These are phyloP conservation scores for Rhododendron griersonianum DNA, from an alignment of 148 eudicot genomes.

Conservation along the genomic window DNA sequence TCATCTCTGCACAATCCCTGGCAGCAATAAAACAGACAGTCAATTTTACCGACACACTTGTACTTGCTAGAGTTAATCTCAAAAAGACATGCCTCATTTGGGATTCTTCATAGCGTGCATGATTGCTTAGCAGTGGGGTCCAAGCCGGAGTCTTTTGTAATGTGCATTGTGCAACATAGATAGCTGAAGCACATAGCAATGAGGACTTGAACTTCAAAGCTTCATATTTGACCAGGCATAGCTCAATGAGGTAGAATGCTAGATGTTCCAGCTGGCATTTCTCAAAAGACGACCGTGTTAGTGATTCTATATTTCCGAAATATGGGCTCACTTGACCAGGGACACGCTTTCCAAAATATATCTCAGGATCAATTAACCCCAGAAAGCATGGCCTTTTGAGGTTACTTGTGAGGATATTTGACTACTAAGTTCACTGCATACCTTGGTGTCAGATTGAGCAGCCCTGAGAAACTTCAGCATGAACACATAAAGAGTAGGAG, in stretches of 20 bases:
- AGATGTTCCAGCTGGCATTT: slow-evolving; percentile 70
- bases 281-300: neutral
- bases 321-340: neutral
- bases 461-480: slow-evolving; percentile 92
- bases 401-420: neutral
- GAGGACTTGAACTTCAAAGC: slow-evolving; percentile 77
- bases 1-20: slow-evolving; percentile 83
- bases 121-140: slow-evolving; percentile 61
- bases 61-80: neutral
- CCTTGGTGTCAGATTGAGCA: slow-evolving; percentile 68
- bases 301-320: neutral
- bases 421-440: slow-evolving; percentile 8
- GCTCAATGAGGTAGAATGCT: slow-evolving; percentile 86
- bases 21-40: neutral
- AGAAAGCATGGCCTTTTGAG: neutral
- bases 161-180: slow-evolving; percentile 76
- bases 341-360: neutral
- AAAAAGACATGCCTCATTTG: slow-evolving; percentile 52
- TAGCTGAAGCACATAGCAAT: slow-evolving; percentile 80
- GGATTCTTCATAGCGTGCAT: slow-evolving; percentile 52
- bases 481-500: slow-evolving; percentile 86
- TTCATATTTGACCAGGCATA: slow-evolving; percentile 73
- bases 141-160: slow-evolving; percentile 54
- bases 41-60: neutral
- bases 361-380: neutral